Conservation (phyloP, 106 monocot species). For the Allium cepa region DNA sequence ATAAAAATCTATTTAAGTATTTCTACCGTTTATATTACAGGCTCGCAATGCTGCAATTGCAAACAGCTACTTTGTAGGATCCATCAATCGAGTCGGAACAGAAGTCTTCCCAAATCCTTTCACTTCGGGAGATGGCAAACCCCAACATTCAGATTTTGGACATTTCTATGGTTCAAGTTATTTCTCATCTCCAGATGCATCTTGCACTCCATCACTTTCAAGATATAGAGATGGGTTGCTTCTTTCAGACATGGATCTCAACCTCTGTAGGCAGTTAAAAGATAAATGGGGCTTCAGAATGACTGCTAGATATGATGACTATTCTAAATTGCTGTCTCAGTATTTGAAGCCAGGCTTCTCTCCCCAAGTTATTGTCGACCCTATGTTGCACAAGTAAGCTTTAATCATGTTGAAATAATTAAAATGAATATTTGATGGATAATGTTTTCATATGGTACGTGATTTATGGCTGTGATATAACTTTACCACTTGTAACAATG, state of each 20-base stretch:
- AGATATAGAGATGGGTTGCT: conserved; percentile 69
- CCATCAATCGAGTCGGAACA: conserved; percentile 90
- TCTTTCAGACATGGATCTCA: conserved; percentile 86
- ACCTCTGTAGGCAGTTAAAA: conserved; percentile 81
- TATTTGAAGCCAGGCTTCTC: conserved; percentile 62
- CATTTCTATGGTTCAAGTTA: conserved; percentile 93
- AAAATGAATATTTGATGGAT: no score
- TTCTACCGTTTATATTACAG: conserved; percentile 23
- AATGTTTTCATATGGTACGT: no score
- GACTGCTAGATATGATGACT: conserved; percentile 86
- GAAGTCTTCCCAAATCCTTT: conserved; percentile 88
- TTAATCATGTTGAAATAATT: conserved; percentile 5
- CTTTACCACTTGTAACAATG: no score
- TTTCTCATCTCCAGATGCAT: conserved; percentile 82
- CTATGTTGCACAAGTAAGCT: conserved; percentile 29
- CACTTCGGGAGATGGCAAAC: conserved; percentile 92
- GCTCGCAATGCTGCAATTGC: conserved; percentile 92
- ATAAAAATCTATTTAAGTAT: no score
- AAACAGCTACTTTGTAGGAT: conserved; percentile 84
- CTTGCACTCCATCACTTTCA: conserved; percentile 77
- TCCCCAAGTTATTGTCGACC: conserved; percentile 76
- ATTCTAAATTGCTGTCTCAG: conserved; percentile 33
- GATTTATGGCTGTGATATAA: conserved; percentile 20
- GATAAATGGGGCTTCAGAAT: conserved; percentile 97
- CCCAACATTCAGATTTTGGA: conserved; percentile 77